Conservation (phyloP, 495 filamentous ascomycete genomes). For the Hypoxylon rickii region DNA sequence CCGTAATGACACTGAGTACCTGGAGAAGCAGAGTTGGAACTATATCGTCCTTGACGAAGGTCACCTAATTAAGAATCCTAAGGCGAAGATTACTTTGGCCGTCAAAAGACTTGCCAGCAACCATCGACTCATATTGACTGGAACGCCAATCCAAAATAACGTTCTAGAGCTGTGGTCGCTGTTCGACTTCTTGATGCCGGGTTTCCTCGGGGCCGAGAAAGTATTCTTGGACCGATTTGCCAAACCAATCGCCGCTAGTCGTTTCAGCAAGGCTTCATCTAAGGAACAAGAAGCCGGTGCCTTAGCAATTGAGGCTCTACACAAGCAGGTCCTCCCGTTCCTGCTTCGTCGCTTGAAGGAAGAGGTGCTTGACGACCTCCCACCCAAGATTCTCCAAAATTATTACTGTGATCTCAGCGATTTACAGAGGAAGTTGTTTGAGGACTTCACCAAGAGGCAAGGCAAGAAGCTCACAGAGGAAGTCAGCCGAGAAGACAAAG, state of each 20-base stretch:
- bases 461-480: slow-evolving; percentile 79
- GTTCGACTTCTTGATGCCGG: slow-evolving; percentile 98
- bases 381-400: slow-evolving; percentile 98
- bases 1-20: slow-evolving; percentile 84
- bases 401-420: slow-evolving; percentile 99
- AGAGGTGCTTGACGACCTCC: slow-evolving; percentile 93
- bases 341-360: slow-evolving; percentile 95
- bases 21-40: slow-evolving; percentile 89
- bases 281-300: slow-evolving; percentile 98
- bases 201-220: slow-evolving; percentile 97
- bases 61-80: slow-evolving; percentile 97
- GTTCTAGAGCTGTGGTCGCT: slow-evolving; percentile 98
- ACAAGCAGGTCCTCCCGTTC: slow-evolving; percentile 98
- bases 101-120: slow-evolving; percentile 89
- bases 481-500: slow-evolving; percentile 78
- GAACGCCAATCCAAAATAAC: slow-evolving; percentile 98
- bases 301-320: slow-evolving; percentile 91
- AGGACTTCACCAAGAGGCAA: slow-evolving; percentile 93
- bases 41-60: slow-evolving; percentile 97
- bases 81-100: slow-evolving; percentile 86
- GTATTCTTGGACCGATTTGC: slow-evolving; percentile 97
- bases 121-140: slow-evolving; percentile 93
- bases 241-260: slow-evolving; percentile 93
- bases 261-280: slow-evolving; percentile 93
- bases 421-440: slow-evolving; percentile 90